phyloP scores from a whole-genome alignment of 257 asterid genomes.

The Rehmannia glutinosa region DNA sequence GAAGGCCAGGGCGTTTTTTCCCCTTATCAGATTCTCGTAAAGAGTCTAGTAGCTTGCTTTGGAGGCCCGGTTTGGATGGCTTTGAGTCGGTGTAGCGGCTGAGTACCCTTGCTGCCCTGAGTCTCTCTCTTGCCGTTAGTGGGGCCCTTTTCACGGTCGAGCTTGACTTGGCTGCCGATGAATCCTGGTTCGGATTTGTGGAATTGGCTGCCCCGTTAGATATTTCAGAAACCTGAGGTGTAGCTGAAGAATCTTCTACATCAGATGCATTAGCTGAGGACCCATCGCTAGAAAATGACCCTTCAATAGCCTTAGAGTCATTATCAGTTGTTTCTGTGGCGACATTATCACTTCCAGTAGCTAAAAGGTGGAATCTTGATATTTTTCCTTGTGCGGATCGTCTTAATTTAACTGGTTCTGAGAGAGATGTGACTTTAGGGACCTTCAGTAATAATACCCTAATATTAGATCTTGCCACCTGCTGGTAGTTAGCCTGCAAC shows the following conservation, averaged over 20 bases:
- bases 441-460: slow-evolving; percentile 23
- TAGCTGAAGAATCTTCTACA: slow-evolving; percentile 16
- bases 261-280: slow-evolving; percentile 19
- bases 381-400: slow-evolving; percentile 22
- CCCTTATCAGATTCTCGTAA: slow-evolving; percentile 80
- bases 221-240: slow-evolving; percentile 18
- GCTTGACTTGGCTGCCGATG: slow-evolving; percentile 29
- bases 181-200: slow-evolving; percentile 21
- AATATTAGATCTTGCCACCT: slow-evolving; percentile 21
- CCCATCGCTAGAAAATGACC: slow-evolving; percentile 20
- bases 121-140: slow-evolving; percentile 86
- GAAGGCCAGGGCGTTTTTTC: slow-evolving; percentile 70
- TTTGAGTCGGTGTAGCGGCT: slow-evolving; percentile 78
- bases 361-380: slow-evolving; percentile 28
- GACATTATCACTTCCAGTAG: slow-evolving; percentile 44
- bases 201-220: slow-evolving; percentile 24
- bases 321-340: slow-evolving; percentile 35
- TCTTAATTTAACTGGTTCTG: slow-evolving; percentile 21
- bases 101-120: slow-evolving; percentile 91
- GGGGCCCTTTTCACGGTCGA: slow-evolving; percentile 52
- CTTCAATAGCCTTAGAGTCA: slow-evolving; percentile 27
- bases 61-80: slow-evolving; percentile 54
- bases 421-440: slow-evolving; percentile 23
- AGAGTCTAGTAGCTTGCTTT: slow-evolving; percentile 67
- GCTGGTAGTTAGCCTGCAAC: slow-evolving; percentile 49